phyloP scores from a whole-genome alignment of 1,139 yeast species.

The Yamadazyma triangularis region DNA sequence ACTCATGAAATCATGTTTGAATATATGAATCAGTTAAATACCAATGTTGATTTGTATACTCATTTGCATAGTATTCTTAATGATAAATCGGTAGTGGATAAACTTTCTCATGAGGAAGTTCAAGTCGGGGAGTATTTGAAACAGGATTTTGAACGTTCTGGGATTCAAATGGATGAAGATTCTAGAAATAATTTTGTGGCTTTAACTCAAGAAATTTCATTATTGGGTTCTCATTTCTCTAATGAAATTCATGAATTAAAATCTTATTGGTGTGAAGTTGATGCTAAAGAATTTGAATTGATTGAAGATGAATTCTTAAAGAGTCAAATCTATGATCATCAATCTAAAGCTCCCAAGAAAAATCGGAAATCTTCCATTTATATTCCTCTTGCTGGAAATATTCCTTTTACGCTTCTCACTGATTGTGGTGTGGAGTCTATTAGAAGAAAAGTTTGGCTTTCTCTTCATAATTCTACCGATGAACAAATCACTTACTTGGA shows the following conservation, averaged over 20 bases:
- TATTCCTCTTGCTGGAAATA: constrained; percentile 65
- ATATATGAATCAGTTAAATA: constrained; percentile 88
- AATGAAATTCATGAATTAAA: constrained; percentile 50
- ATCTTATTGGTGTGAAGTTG: constrained; percentile 34
- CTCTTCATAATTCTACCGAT: constrained; percentile 55
- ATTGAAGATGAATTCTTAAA: constrained; percentile 21
- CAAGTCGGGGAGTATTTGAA: constrained; percentile 77
- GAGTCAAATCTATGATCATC: constrained; percentile 24
- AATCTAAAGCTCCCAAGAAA: constrained; percentile 16
- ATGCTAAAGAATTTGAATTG: constrained; percentile 25
- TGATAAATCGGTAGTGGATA: constrained; percentile 28
- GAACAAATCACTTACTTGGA: constrained; percentile 61
- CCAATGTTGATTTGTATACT: constrained; percentile 69
- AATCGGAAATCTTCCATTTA: constrained; percentile 9
- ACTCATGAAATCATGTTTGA: constrained; percentile 90
- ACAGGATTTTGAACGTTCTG: constrained; percentile 87
- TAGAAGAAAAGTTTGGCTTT: constrained; percentile 70
- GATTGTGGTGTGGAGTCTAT: constrained; percentile 53
- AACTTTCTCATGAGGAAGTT: constrained; percentile 64
- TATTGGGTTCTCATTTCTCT: constrained; percentile 75
- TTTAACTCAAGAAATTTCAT: constrained; percentile 76
- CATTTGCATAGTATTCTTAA: constrained; percentile 54
- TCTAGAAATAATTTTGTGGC: constrained; percentile 70
- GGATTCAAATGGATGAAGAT: constrained; percentile 73
- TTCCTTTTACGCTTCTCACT: constrained; percentile 64